Percentiles rank a stretch among this genome's conserved stretches.
Conservation (phyloP, 805 yeast species). For the Kurtzmaniella cleridarum region DNA sequence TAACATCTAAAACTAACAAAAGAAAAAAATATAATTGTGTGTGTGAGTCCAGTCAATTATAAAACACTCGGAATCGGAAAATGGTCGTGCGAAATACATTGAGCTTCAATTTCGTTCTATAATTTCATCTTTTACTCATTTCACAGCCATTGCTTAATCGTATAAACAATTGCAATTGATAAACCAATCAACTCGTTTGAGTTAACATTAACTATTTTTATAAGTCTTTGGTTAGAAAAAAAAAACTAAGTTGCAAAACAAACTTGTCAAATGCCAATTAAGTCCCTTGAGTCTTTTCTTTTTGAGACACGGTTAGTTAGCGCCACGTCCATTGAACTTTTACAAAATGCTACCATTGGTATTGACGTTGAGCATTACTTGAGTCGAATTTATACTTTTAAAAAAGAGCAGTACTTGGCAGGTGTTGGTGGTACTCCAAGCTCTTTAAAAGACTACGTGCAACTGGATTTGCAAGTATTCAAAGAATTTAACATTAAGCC, state of each 20-base stretch:
- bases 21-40: too few species aligned
- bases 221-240: too few species aligned
- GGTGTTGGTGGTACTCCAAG: constrained; percentile 82
- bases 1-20: too few species aligned
- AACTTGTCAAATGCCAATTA: constrained; percentile 39
- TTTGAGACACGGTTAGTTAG: constrained; percentile 63
- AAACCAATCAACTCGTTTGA: too few species aligned
- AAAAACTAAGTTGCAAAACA: too few species aligned
- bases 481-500: constrained; percentile 65
- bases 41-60: too few species aligned
- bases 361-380: constrained; percentile 81
- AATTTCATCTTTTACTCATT: too few species aligned
- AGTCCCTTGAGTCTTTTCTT: constrained; percentile 60
- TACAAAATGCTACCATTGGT: constrained; percentile 67
- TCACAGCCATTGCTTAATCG: too few species aligned
- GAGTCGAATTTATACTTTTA: constrained; percentile 52
- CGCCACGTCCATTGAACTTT: constrained; percentile 56
- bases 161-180: too few species aligned
- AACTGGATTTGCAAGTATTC: constrained; percentile 58
- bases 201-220: too few species aligned
- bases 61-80: neutral
- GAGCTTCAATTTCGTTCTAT: too few species aligned
- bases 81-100: too few species aligned
- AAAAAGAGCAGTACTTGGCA: constrained; percentile 62
- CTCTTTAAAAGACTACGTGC: constrained; percentile 50